Base-by-base conservation (phyloP, 139 green algal species). In the Microglena sp. region DNA sequence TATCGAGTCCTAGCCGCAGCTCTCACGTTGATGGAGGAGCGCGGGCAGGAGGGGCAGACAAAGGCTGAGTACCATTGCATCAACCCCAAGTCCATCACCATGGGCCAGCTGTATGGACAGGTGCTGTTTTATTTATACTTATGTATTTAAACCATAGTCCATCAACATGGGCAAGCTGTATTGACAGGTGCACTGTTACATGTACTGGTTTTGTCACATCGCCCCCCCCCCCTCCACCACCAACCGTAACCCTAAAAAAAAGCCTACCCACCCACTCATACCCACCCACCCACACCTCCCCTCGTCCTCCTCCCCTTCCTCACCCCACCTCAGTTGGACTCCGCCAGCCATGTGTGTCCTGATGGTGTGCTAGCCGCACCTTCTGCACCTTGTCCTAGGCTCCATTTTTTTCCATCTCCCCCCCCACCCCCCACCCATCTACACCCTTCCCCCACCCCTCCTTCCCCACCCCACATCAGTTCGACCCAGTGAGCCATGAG, bases 21-120 rank as follows among this genome's bases (percentile, higher is more conserved):
- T 7, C 69, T 89, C 22, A 81, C 69, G 1, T 60, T 81, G 34
- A 84, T 89, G 77, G 40, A 69, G 29, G 57, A 71, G 21, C 33
- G 63, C 1, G 80, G 77, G 1, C 58, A 83, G 61, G 73, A 81
- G 59, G 65, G 68, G 21, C 77, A 86, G 71, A 50, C 26, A 2
- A 76, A 76, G 54, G 74, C 74, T 4, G 74, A 80, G 55, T 68
- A 76, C 54, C 60, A 71, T 3, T 62, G 78, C 21, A 86, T 90
- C 72, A 93, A 93, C 68, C 86, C 86, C 45, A 93, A 93, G 77
- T 78, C 77, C 31, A 82, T 91, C 62, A 90, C 86, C 26, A 91
- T 91, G 85, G 86, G 86, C 0, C 83, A 93, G 73, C 81, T 93
- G 69, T 93, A 91, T 67, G 86, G 86, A 33, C 74, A 80, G 68